Evolutionary conservation across 2,329 filamentous ascomycete species (phyloP).

Genomic region (Monosporascus sp.): DNA sequence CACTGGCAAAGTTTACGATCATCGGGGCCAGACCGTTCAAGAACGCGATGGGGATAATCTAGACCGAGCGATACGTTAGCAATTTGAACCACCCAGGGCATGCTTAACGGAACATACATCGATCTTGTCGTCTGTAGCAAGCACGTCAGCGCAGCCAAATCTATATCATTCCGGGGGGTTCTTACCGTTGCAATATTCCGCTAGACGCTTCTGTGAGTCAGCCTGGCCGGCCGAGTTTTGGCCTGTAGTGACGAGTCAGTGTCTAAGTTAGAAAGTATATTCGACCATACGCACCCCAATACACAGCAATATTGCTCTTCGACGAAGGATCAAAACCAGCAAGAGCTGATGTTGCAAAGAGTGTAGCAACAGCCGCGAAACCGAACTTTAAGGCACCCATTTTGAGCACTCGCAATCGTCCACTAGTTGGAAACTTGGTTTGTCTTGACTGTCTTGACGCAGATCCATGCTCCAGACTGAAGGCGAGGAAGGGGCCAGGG

Average conservation of each 20-base stretch:
- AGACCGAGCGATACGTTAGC: not conserved
- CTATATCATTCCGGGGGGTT: constrained; percentile 10
- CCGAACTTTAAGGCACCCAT: not conserved
- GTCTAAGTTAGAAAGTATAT: no score
- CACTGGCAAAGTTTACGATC: constrained; percentile 57
- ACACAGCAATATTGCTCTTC: constrained; percentile 39
- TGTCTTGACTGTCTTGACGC: not conserved
- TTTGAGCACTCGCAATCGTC: not conserved
- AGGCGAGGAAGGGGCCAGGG: not conserved
- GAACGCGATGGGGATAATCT: constrained; percentile 60
- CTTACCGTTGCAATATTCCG: constrained; percentile 51
- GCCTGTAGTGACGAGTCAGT: not conserved
- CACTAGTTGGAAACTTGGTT: no score
- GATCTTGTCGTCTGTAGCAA: constrained; percentile 32
- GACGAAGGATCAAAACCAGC: constrained; percentile 40
- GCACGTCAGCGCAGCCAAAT: constrained; percentile 5
- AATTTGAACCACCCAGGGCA: not conserved
- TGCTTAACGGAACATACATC: constrained; percentile 27
- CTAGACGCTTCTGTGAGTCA: constrained; percentile 46
- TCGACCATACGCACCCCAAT: constrained; percentile 20
- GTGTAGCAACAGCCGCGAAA: not conserved
- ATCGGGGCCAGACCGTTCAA: constrained; percentile 48
- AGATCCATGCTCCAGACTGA: not conserved
- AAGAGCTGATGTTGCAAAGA: constrained; percentile 7
- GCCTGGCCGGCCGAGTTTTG: constrained; percentile 54